Percentiles rank a stretch among this genome's conserved stretches.
These are phyloP conservation scores for Cerioporus squamosus DNA, from an alignment of 1,284 basidiomycete genomes.

Conservation along the genomic window DNA sequence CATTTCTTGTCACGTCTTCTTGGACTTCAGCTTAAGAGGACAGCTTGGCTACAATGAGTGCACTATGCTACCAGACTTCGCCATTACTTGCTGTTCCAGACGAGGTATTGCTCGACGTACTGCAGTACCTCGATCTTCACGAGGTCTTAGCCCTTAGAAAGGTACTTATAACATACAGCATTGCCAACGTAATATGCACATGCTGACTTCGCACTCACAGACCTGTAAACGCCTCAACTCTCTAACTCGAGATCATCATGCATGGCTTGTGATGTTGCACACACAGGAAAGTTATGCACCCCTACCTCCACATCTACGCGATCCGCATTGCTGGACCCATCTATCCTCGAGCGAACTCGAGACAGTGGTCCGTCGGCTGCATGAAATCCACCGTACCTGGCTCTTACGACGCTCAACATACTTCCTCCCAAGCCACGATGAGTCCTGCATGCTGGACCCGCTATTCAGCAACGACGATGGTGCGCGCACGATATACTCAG, in stretches of 20 bases:
- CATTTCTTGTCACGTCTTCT: too few species aligned
- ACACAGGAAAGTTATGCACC: constrained; percentile 14
- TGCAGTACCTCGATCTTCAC: constrained; percentile 16
- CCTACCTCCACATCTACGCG: constrained; percentile 15
- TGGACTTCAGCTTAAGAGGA: too few species aligned
- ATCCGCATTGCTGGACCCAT: not conserved
- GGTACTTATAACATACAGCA: constrained; percentile 19
- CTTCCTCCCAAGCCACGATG: constrained; percentile 5
- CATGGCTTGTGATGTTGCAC: constrained; percentile 27
- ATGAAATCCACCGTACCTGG: constrained; percentile 23
- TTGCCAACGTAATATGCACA: not conserved
- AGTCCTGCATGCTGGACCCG: constrained; percentile 12
- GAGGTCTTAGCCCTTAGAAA: constrained; percentile 27
- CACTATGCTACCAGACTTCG: not conserved
- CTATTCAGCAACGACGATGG: constrained; percentile 16
- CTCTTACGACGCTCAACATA: constrained; percentile 17
- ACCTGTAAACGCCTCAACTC: constrained; percentile 20
- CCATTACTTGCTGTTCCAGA: constrained; percentile 21
- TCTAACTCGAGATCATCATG: constrained; percentile 22
- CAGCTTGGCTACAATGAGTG: not conserved
- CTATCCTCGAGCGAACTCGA: constrained; percentile 17
- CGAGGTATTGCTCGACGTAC: constrained; percentile 31
- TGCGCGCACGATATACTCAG: constrained; percentile 24
- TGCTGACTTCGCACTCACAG: constrained; percentile 8
- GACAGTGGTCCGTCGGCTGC: constrained; percentile 15